phyloP scores from a whole-genome alignment of 2,329 filamentous ascomycete species.

The Colletotrichum noveboracense region DNA sequence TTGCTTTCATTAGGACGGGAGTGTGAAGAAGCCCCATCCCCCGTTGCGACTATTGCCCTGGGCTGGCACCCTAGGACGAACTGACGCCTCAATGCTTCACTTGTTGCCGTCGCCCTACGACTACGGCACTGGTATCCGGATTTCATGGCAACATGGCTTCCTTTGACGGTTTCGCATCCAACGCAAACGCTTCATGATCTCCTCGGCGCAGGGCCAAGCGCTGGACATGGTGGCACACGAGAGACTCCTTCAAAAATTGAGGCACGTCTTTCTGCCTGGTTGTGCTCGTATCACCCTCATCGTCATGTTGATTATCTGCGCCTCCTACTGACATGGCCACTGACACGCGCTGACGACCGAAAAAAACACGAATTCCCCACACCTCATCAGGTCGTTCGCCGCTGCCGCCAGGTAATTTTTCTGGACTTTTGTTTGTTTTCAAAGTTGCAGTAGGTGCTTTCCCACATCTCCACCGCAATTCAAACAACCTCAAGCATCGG shows the following conservation, averaged over 20 bases:
- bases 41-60: not conserved
- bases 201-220: not conserved
- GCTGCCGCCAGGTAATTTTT: not conserved
- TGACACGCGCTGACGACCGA: not conserved
- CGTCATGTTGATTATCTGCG: not conserved
- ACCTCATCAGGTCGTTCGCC: not conserved
- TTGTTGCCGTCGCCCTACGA: not conserved
- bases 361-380: not conserved
- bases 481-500: not conserved
- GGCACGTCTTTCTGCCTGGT: not conserved
- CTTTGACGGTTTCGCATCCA: not conserved
- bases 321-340: not conserved
- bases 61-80: not conserved
- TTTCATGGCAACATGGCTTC: not conserved
- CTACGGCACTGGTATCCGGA: not conserved
- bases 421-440: not conserved
- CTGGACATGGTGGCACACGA: not conserved
- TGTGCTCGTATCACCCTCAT: constrained; percentile 6
- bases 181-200: not conserved
- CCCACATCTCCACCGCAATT: not conserved
- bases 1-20: not conserved
- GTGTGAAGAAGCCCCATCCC: not conserved
- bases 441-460: not conserved
- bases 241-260: not conserved
- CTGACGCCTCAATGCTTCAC: not conserved